Evolutionary conservation across 495 filamentous ascomycete species (phyloP).

Genomic region (Neurospora discreta): DNA sequence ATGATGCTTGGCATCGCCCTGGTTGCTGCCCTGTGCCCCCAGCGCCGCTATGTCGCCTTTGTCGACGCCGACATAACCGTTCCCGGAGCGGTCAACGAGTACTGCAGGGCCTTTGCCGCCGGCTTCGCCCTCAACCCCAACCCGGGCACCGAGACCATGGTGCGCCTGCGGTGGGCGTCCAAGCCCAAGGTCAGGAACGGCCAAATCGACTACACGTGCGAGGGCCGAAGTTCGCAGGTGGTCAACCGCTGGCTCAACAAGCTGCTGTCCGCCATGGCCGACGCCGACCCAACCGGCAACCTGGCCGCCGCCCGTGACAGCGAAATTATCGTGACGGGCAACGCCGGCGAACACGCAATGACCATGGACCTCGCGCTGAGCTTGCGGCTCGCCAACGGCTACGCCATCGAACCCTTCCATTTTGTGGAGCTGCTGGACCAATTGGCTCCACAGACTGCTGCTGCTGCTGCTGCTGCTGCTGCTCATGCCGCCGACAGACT

Average conservation of each 20-base stretch:
- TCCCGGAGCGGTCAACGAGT: slow-evolving; percentile 14
- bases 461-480: no score
- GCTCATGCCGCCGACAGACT: background rate
- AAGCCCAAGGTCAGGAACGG: slow-evolving; percentile 19
- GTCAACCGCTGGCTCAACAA: slow-evolving; percentile 21
- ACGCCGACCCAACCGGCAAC: background rate
- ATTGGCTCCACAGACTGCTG: background rate
- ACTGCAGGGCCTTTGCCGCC: slow-evolving; percentile 18
- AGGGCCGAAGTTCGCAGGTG: slow-evolving; percentile 19
- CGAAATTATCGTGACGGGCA: slow-evolving; percentile 15
- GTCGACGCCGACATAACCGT: slow-evolving; percentile 21
- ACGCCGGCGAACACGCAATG: slow-evolving; percentile 25
- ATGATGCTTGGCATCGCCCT: slow-evolving; percentile 22
- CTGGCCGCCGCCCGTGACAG: background rate
- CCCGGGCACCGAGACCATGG: slow-evolving; percentile 14
- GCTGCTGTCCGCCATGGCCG: slow-evolving; percentile 3
- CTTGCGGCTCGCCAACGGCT: slow-evolving; percentile 17
- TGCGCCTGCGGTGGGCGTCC: slow-evolving; percentile 17
- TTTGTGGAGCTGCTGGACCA: slow-evolving; percentile 14
- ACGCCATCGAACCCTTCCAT: slow-evolving; percentile 25
- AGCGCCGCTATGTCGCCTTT: slow-evolving; percentile 18
- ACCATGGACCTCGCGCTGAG: slow-evolving; percentile 17
- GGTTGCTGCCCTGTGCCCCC: slow-evolving; percentile 8
- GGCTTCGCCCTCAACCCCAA: slow-evolving; percentile 13
- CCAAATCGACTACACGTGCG: slow-evolving; percentile 4